Evolutionary conservation across 495 filamentous ascomycete genomes (phyloP).

Genomic region (Neurospora sp.): DNA sequence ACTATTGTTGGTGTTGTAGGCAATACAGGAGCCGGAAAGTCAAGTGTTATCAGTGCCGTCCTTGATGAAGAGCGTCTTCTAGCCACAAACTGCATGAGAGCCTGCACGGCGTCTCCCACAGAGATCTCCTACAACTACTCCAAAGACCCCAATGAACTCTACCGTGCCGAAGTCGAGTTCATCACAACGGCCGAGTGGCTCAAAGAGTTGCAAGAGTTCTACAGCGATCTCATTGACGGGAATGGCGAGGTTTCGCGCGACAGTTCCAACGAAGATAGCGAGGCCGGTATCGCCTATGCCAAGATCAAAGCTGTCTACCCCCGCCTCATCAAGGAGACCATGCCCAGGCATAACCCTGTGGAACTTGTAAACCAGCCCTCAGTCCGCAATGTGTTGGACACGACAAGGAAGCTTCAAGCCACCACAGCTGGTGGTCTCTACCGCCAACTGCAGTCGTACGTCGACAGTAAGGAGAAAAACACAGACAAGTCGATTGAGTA

Average conservation of each 20-base stretch:
- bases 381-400: slow-evolving; percentile 41
- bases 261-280: slow-evolving; percentile 32
- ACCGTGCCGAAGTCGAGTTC: slow-evolving; percentile 57
- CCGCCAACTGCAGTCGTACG: slow-evolving; percentile 17
- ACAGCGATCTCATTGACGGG: slow-evolving; percentile 43
- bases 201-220: slow-evolving; percentile 41
- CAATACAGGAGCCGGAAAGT: slow-evolving; percentile 50
- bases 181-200: slow-evolving; percentile 47
- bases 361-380: slow-evolving; percentile 29
- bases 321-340: slow-evolving; percentile 41
- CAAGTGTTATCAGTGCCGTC: slow-evolving; percentile 49
- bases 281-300: slow-evolving; percentile 50
- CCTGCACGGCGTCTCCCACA: slow-evolving; percentile 56
- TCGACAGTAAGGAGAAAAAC: slow-evolving; percentile 25
- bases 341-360: slow-evolving; percentile 30
- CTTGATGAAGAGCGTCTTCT: slow-evolving; percentile 41
- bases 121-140: slow-evolving; percentile 53
- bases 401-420: slow-evolving; percentile 31
- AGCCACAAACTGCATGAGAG: slow-evolving; percentile 34
- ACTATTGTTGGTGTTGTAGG: slow-evolving; percentile 50
- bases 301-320: slow-evolving; percentile 63
- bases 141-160: slow-evolving; percentile 34
- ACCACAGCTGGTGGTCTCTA: slow-evolving; percentile 20
- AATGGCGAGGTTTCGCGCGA: slow-evolving; percentile 34
- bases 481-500: slow-evolving; percentile 36